A percentile compares a stretch with the other conserved stretches of the same genome.
phyloP scores from a whole-genome alignment of 768 basidiomycete genomes.

The Boletus pseudo-olivaceus region DNA sequence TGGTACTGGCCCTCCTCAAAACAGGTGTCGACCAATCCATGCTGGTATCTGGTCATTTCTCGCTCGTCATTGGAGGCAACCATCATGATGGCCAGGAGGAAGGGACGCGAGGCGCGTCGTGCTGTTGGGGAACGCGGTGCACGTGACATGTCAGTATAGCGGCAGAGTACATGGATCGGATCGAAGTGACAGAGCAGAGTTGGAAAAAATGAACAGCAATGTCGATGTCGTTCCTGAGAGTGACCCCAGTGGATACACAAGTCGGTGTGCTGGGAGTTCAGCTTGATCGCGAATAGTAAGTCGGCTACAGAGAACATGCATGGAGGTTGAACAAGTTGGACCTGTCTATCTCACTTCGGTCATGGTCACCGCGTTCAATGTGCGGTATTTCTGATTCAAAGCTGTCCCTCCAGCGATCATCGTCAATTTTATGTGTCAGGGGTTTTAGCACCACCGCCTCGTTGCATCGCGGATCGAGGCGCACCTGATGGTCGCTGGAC shows the following conservation, averaged over 20 bases:
- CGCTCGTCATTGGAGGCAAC: conserved; percentile 28
- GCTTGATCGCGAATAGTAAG: no score
- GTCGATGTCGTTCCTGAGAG: no score
- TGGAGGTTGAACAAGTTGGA: background rate
- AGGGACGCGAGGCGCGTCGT: conserved; percentile 7
- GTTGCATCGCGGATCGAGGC: conserved; percentile 3
- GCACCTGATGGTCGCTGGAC: conserved; percentile 7
- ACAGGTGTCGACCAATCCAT: conserved; percentile 63
- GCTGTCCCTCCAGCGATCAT: conserved; percentile 5
- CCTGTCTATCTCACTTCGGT: background rate
- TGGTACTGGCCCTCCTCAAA: conserved; percentile 79
- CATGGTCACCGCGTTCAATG: conserved; percentile 1
- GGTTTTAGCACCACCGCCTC: conserved; percentile 15
- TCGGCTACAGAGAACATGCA: no score
- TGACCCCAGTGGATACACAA: no score
- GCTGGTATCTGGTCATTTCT: conserved; percentile 47
- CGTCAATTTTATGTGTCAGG: background rate
- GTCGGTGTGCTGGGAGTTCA: no score
- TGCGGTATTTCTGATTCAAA: conserved; percentile 5
- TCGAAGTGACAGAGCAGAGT: background rate
- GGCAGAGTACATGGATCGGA: background rate
- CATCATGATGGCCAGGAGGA: conserved; percentile 4
- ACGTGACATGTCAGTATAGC: conserved; percentile 17
- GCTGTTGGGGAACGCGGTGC: conserved; percentile 15
- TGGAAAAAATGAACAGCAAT: no score